Conservation (phyloP, 1,284 basidiomycete genomes). For the Tilletia caries region DNA sequence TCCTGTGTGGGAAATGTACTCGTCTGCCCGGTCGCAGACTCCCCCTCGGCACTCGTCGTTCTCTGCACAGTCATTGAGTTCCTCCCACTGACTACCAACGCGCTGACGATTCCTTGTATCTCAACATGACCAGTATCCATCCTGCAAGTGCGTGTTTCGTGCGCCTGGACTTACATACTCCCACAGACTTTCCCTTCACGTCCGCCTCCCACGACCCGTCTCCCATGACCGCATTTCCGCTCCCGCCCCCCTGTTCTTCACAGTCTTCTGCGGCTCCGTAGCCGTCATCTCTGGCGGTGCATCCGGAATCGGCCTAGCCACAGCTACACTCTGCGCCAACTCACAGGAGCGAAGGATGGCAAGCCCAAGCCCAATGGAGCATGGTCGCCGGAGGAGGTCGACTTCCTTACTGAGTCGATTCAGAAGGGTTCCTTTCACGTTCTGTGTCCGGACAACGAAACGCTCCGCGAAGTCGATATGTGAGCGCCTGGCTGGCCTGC, state of each 20-base stretch:
- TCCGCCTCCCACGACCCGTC: background rate
- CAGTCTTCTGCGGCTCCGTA: conserved; percentile 41
- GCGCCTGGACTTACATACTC: too few relatives aligned
- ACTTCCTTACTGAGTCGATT: conserved; percentile 81
- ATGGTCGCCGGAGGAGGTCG: conserved; percentile 81
- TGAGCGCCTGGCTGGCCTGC: too few relatives aligned
- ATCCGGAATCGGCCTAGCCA: conserved; percentile 77
- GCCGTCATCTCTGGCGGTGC: conserved; percentile 78
- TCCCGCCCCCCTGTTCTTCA: background rate
- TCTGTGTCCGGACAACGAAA: conserved; percentile 84
- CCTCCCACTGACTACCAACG: too few relatives aligned
- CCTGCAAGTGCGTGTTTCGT: conserved; percentile 12
- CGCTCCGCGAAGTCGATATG: conserved; percentile 50
- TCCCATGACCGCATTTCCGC: too few relatives aligned
- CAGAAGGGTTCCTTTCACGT: conserved; percentile 83
- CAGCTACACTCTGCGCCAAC: conserved; percentile 70
- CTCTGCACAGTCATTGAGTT: too few relatives aligned
- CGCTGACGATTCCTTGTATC: background rate
- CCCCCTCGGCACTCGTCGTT: too few relatives aligned
- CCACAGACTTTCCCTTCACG: background rate
- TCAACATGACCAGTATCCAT: conserved; percentile 10
- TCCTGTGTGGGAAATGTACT: too few relatives aligned
- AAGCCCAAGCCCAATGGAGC: conserved; percentile 74
- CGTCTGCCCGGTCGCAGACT: too few relatives aligned
- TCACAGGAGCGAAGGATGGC: conserved; percentile 58